These are phyloP conservation scores for Podila minutissima DNA, from an alignment of 192 early-diverging fungal genomes.

Conservation along the genomic window DNA sequence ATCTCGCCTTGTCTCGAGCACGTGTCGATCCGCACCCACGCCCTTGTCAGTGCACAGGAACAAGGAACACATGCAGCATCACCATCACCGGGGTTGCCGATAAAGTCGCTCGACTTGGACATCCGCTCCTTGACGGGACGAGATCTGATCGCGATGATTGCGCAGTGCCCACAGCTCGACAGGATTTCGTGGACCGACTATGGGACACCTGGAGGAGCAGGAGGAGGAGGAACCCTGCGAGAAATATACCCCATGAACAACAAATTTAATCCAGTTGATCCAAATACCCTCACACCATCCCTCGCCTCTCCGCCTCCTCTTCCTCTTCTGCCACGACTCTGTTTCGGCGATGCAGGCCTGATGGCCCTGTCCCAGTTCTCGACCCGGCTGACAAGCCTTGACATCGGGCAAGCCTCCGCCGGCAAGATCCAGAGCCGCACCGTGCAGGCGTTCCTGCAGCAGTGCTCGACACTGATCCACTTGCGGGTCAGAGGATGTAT, in stretches of 20 bases:
- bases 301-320: background rate
- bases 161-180: constrained; percentile 21
- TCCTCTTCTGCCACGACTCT: background rate
- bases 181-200: constrained; percentile 14
- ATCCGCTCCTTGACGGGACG: constrained; percentile 12
- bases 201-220: background rate
- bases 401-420: background rate
- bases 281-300: no score
- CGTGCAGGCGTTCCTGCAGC: constrained; percentile 3
- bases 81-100: background rate
- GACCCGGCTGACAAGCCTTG: background rate
- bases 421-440: constrained; percentile 7
- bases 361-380: constrained; percentile 7
- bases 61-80: background rate
- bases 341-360: constrained; percentile 10
- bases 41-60: background rate
- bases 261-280: constrained; percentile 1
- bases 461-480: background rate
- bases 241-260: background rate
- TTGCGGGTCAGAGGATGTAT: background rate
- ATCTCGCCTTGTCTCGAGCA: constrained; percentile 12
- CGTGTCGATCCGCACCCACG: constrained; percentile 8
- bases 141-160: background rate
- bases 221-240: background rate
- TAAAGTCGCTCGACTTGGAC: constrained; percentile 17